These are phyloP conservation scores for Colletotrichum incanum DNA, from an alignment of 2,329 filamentous ascomycete species.

Conservation along the genomic window DNA sequence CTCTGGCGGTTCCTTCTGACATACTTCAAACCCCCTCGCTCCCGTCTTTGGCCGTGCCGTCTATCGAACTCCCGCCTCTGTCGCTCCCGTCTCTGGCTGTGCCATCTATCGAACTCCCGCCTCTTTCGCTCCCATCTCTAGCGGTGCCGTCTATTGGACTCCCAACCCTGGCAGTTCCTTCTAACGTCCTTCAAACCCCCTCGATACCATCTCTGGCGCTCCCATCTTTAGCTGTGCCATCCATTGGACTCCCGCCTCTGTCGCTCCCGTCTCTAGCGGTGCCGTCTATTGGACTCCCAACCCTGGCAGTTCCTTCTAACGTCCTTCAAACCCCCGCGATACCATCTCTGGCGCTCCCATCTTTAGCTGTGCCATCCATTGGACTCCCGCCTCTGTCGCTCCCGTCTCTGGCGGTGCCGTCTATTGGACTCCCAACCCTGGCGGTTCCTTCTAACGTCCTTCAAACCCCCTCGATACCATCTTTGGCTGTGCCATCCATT, in stretches of 20 bases:
- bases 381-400: background rate
- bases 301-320: background rate
- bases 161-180: background rate
- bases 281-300: too few relatives aligned
- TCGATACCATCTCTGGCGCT: background rate
- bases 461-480: too few relatives aligned
- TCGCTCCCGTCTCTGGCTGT: too few relatives aligned
- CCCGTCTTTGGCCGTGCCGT: too few relatives aligned
- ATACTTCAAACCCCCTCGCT: too few relatives aligned
- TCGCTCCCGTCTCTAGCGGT: background rate
- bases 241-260: background rate
- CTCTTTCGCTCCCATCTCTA: background rate
- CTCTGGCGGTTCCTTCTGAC: too few relatives aligned
- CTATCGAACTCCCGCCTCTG: too few relatives aligned
- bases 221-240: background rate
- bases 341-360: background rate
- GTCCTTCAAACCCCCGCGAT: background rate
- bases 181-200: too few relatives aligned
- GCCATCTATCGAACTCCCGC: background rate
- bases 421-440: background rate
- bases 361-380: too few relatives aligned
- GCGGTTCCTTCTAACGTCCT: background rate
- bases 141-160: background rate
- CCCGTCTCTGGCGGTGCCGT: background rate
- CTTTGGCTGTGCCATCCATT: background rate